Evolutionary conservation across 2,329 filamentous ascomycete species (phyloP).

Genomic region (Metarhizium guizhouense): DNA sequence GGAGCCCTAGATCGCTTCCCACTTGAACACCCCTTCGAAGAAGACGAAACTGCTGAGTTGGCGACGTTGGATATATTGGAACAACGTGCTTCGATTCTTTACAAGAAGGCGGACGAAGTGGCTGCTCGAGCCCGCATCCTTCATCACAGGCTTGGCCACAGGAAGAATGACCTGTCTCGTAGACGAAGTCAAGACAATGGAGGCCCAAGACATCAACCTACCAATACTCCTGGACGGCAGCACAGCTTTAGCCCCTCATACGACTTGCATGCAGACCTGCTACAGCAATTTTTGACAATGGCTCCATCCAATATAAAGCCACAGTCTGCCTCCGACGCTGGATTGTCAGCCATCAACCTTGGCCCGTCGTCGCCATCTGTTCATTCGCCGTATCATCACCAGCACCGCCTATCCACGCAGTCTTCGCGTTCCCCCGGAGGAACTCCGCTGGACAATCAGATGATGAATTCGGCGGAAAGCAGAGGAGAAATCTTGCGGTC

Average conservation of each 20-base stretch:
- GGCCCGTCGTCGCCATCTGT: slow-evolving; percentile 18
- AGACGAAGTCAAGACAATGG: slow-evolving; percentile 22
- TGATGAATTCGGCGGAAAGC: slow-evolving; percentile 13
- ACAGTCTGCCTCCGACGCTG: slow-evolving; percentile 18
- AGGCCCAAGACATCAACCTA: slow-evolving; percentile 25
- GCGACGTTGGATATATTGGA: slow-evolving; percentile 79
- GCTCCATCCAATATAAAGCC: slow-evolving; percentile 14
- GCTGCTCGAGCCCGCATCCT: slow-evolving; percentile 58
- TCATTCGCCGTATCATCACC: slow-evolving; percentile 13
- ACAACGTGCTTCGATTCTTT: slow-evolving; percentile 65
- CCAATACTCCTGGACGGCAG: slow-evolving; percentile 18
- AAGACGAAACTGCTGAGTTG: slow-evolving; percentile 79
- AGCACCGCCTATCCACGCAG: slow-evolving; percentile 1
- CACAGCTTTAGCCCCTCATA: slow-evolving; percentile 25
- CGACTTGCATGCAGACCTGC: slow-evolving; percentile 44
- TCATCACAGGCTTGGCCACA: slow-evolving; percentile 57
- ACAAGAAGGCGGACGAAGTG: slow-evolving; percentile 71
- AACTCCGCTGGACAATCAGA: slow-evolving; percentile 17
- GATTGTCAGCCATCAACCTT: slow-evolving; percentile 13
- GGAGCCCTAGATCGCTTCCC: slow-evolving; percentile 73
- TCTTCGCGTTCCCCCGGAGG: slow-evolving; percentile 10
- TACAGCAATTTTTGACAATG: slow-evolving; percentile 39
- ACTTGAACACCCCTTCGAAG: slow-evolving; percentile 69
- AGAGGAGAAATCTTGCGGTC: slow-evolving; percentile 28
- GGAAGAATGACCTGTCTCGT: slow-evolving; percentile 21